Conservation (phyloP, 805 yeast species). For the Wickerhamomyces pijperi region DNA sequence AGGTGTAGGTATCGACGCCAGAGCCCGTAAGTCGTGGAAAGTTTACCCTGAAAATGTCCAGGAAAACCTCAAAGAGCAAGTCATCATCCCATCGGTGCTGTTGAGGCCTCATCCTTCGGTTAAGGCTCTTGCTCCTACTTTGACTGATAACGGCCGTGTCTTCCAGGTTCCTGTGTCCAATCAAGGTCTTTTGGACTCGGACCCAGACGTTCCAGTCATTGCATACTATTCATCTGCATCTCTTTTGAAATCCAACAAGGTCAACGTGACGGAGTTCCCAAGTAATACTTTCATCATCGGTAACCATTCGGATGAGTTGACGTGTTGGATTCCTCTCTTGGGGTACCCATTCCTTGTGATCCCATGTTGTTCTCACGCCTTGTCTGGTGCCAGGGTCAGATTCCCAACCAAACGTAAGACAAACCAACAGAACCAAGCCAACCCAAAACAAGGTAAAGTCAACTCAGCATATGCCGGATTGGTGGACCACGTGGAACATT, state of each 20-base stretch:
- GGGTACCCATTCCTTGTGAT: constrained; percentile 84
- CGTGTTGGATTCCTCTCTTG: constrained; percentile 88
- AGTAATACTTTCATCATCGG: constrained; percentile 76
- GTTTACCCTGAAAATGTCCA: constrained; percentile 60
- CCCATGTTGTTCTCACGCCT: constrained; percentile 89
- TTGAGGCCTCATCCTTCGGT: constrained; percentile 62
- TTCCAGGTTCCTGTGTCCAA: constrained; percentile 32
- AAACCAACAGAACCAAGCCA: constrained; percentile 3
- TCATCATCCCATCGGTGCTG: constrained; percentile 68
- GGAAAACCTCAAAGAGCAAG: constrained; percentile 53
- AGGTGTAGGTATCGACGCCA: constrained; percentile 84
- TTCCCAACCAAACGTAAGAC: constrained; percentile 35
- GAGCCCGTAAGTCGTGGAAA: constrained; percentile 81
- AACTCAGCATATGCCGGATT: constrained; percentile 73
- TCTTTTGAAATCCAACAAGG: constrained; percentile 39
- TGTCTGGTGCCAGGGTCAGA: constrained; percentile 66
- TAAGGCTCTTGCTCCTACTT: constrained; percentile 37
- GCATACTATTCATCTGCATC: constrained; percentile 34
- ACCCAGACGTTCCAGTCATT: constrained; percentile 30
- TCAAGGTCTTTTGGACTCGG: constrained; percentile 9
- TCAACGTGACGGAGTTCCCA: constrained; percentile 58
- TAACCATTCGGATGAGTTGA: constrained; percentile 89
- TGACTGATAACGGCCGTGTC: constrained; percentile 49
- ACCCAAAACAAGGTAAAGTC: constrained; percentile 12
- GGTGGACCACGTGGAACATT: constrained; percentile 71